Percentiles rank a stretch among this genome's conserved stretches.
These are phyloP conservation scores for Fusarium newnesense DNA, from an alignment of 2,329 filamentous ascomycete species.

Conservation along the genomic window DNA sequence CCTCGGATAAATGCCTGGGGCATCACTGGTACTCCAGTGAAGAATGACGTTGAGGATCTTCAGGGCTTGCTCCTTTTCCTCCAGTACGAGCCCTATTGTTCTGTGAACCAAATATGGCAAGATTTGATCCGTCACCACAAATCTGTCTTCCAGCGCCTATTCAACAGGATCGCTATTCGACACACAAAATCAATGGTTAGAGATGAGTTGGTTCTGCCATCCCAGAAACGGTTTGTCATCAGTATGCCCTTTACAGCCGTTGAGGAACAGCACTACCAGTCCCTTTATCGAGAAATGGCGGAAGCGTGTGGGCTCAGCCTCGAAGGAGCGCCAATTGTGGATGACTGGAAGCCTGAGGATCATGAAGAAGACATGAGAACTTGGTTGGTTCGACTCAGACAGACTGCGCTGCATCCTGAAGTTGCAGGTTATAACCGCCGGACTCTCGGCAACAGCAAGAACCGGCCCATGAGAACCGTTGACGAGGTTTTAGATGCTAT, in stretches of 20 bases:
- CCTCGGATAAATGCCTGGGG: conserved; percentile 91
- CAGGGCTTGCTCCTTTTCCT: conserved; percentile 85
- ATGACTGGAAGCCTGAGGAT: conserved; percentile 74
- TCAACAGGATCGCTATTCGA: conserved; percentile 77
- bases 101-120: conserved; percentile 72
- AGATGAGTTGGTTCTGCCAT: conserved; percentile 80
- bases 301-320: conserved; percentile 72
- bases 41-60: conserved; percentile 80
- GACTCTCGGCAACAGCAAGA: conserved; percentile 69
- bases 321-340: conserved; percentile 69
- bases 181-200: conserved; percentile 87
- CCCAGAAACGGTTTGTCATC: conserved; percentile 87
- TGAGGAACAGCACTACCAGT: conserved; percentile 88
- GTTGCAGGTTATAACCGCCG: conserved; percentile 75
- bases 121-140: conserved; percentile 71
- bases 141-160: conserved; percentile 73
- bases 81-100: conserved; percentile 79
- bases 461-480: conserved; percentile 80
- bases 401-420: conserved; percentile 87
- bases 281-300: conserved; percentile 80
- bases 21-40: conserved; percentile 87
- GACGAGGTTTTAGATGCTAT: conserved; percentile 89
- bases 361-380: conserved; percentile 77
- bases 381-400: conserved; percentile 81
- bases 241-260: conserved; percentile 90